Evolutionary conservation across 192 early-diverging fungal genomes (phyloP), one percentile per base, ranked within the genome.

Genomic region (Irineochytrium annulatum): DNA sequence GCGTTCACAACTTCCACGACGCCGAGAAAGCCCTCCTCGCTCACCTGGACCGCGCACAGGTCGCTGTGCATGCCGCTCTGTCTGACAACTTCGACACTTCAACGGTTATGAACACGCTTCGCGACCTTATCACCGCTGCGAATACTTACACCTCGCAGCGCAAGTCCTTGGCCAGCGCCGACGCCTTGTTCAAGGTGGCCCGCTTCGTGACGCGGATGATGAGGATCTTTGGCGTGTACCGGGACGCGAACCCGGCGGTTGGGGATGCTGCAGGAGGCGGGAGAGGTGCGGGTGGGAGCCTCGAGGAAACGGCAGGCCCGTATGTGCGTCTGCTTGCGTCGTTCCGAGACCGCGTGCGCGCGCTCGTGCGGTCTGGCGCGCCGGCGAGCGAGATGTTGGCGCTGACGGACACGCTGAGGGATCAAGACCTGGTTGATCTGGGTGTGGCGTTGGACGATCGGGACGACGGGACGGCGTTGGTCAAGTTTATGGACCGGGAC

Each of bases 61-160:
- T 51, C 16, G 70, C 73, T 31, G 84, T 95, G n/a, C 92, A 95
- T 57, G 77, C 66, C 1, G 91, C 94, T 27, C 82, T 98, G 54
- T 86, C 87, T 69, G 94, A 98, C 70, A 91, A 88, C 17, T 91
- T 98, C 69, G 87, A 98, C 67, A 97, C 94, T 17, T 86, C 91
- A 0, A 54, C 62, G 3, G 94, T 88, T 3, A 87, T 98, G 78
- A 65, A 75, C 24, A 89, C 88, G 55, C 72, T 98, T 35, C 82
- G 88, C 60, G 85, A 87, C 5, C 73, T 95, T 17, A 82, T 98
- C 39, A 73, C 81, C 17, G 72, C 79, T 19, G 78, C 91, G 45
- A 97, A 97, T 72, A 77, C 81, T 3, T 98, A 98, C 61, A n/a
- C n/a, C n/a, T n/a, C n/a, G n/a, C 34, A 52, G 22, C 70, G 72